Evolutionary conservation across 345 rosid species (phyloP).

Genomic region (Lagerstroemia speciosa): DNA sequence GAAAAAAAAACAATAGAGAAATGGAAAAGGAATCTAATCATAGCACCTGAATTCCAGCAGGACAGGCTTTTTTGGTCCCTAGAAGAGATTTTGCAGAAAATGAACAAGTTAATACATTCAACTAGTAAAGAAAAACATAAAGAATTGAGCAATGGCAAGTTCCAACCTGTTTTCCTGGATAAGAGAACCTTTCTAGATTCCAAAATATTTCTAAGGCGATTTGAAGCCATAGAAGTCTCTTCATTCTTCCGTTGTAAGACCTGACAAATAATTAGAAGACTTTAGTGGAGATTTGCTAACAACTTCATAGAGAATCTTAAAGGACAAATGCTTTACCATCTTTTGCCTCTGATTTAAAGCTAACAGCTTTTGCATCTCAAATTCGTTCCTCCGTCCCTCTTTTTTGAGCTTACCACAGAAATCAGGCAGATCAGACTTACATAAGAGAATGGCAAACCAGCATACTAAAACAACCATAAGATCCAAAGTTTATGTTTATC

Average conservation of each 20-base stretch:
- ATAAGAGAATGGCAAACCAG: background rate
- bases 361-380: constrained; percentile 48
- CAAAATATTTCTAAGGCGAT: constrained; percentile 41
- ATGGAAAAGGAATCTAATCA: background rate
- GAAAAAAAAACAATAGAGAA: background rate
- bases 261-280: constrained; percentile 25
- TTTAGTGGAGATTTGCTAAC: constrained; percentile 1
- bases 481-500: background rate
- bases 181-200: constrained; percentile 41
- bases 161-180: constrained; percentile 30
- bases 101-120: constrained; percentile 6
- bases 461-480: background rate
- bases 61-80: constrained; percentile 39
- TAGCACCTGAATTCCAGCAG: constrained; percentile 41
- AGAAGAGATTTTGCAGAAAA: constrained; percentile 16
- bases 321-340: constrained; percentile 33
- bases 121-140: background rate
- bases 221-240: constrained; percentile 51
- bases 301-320: constrained; percentile 1
- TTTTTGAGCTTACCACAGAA: constrained; percentile 58
- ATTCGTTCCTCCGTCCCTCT: constrained; percentile 55
- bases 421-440: constrained; percentile 7
- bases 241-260: constrained; percentile 67
- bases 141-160: background rate
- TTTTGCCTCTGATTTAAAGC: constrained; percentile 62